These are phyloP conservation scores for Apiotrichum veenhuisii DNA, from an alignment of 1,284 basidiomycete genomes.

Conservation along the genomic window DNA sequence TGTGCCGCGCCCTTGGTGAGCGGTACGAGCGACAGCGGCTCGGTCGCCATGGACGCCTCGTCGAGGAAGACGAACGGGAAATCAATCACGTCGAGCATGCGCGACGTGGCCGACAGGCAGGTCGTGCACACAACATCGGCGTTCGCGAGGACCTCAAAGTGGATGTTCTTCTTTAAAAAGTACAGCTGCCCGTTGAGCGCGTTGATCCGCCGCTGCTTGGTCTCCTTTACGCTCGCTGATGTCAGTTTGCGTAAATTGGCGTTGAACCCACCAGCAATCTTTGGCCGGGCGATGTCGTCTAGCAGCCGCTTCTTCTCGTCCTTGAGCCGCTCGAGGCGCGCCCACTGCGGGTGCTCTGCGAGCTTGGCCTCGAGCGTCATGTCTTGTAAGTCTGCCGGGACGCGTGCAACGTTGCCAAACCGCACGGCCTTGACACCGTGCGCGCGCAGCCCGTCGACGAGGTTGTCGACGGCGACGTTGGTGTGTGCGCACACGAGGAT, in stretches of 20 bases:
- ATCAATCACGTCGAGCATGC: slow-evolving; percentile 57
- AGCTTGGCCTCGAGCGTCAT: slow-evolving; percentile 67
- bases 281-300: slow-evolving; percentile 47
- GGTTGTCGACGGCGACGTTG: slow-evolving; percentile 90
- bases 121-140: slow-evolving; percentile 82
- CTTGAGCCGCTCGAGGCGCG: slow-evolving; percentile 54
- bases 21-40: slow-evolving; percentile 79
- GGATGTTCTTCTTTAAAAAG: slow-evolving; percentile 27
- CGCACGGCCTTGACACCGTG: slow-evolving; percentile 70
- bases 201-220: slow-evolving; percentile 53
- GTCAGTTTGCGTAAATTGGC: background rate
- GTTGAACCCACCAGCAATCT: background rate
- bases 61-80: slow-evolving; percentile 92
- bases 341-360: slow-evolving; percentile 60
- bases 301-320: slow-evolving; percentile 57
- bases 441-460: slow-evolving; percentile 63
- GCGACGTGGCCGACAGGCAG: slow-evolving; percentile 67
- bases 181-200: slow-evolving; percentile 29
- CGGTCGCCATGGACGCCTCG: slow-evolving; percentile 93
- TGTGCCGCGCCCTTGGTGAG: slow-evolving; percentile 84
- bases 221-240: slow-evolving; percentile 29
- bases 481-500: slow-evolving; percentile 88
- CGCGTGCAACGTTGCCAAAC: slow-evolving; percentile 64
- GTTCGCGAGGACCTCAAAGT: slow-evolving; percentile 57
- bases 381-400: slow-evolving; percentile 58